Evolutionary conservation across 164 flowering plant genomes (phyloP), one percentile per base, ranked within the genome.

Genomic region (Echeveria elegans): DNA sequence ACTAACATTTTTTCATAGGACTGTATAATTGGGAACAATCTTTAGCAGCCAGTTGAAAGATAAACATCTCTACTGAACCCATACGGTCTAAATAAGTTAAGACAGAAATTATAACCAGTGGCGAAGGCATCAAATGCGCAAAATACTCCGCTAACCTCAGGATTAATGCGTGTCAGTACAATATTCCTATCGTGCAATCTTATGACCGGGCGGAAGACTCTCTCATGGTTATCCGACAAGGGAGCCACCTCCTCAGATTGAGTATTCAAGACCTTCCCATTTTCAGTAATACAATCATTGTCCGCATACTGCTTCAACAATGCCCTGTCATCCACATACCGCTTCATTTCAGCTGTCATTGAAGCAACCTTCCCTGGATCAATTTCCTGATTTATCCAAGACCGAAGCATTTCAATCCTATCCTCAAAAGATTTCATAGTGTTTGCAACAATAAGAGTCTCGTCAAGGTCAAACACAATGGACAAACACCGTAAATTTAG

Each of bases 361-460:
- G 97, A 96, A 0, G 82, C 64, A 9, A 72, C 61, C 58, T 96
- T 72, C 69, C 80, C 56, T 0, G 78, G 77, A 79, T 95, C 99
- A 56, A 70, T 74, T 73, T 95, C 97, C 5, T 86, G 77, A 0
- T 75, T 74, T 74, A 95, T 80, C 84, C 86, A 87, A 43, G 77
- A 75, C 69, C 81, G 80, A 19, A 95, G 76, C 56, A 75, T 76
- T 36, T 95, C 99, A 28, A 95, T 95, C 65, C 88, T 78, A 40
- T 95, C 96, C 77, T 95, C 99, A 64, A 95, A 95, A 3, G 97
- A 95, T 75, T 84, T 88, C 97, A 92, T 86, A 0, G 97, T 92
- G 75, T 92, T 95, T 1, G 97, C 99, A 70, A 95, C 99, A 72
- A 95, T 90, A 19, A 95, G 88, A 0, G 99, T 95, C 77, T 95